A percentile compares a stretch with the other conserved stretches of the same genome.
Conservation (phyloP, 345 rosid species). For the Conringia planisiliqua region DNA sequence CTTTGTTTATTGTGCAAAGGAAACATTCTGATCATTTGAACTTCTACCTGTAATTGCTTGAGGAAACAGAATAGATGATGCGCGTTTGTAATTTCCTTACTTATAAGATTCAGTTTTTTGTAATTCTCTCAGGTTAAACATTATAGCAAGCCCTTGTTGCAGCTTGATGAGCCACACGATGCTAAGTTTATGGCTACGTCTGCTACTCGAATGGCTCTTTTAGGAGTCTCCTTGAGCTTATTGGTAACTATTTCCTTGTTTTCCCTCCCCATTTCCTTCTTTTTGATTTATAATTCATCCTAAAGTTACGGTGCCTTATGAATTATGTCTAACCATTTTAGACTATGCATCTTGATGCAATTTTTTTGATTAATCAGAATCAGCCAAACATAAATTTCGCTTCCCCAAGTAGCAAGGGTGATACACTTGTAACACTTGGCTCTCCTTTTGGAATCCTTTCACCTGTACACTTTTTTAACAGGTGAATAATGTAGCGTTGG, state of each 20-base stretch:
- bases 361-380: slow-evolving; percentile 44
- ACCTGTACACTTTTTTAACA: slow-evolving; percentile 83
- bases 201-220: slow-evolving; percentile 73
- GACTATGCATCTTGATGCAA: neutral
- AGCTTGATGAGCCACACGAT: slow-evolving; percentile 42
- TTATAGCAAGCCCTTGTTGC: slow-evolving; percentile 35
- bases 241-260: slow-evolving; percentile 40
- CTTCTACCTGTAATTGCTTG: neutral
- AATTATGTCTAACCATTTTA: neutral
- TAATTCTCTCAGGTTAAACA: slow-evolving; percentile 38
- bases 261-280: neutral
- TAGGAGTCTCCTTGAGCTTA: slow-evolving; percentile 52
- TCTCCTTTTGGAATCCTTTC: slow-evolving; percentile 97
- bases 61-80: neutral
- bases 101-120: slow-evolving; percentile 9
- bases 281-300: slow-evolving; percentile 4
- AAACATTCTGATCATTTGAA: neutral
- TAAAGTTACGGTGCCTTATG: neutral
- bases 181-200: slow-evolving; percentile 52
- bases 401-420: slow-evolving; percentile 52
- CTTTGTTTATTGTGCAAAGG: neutral
- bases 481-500: slow-evolving; percentile 39
- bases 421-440: slow-evolving; percentile 69
- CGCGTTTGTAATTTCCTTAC: neutral
- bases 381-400: slow-evolving; percentile 43